Evolutionary conservation across 2,329 filamentous ascomycete species (phyloP).

Genomic region (Geosmithia putterillii): DNA sequence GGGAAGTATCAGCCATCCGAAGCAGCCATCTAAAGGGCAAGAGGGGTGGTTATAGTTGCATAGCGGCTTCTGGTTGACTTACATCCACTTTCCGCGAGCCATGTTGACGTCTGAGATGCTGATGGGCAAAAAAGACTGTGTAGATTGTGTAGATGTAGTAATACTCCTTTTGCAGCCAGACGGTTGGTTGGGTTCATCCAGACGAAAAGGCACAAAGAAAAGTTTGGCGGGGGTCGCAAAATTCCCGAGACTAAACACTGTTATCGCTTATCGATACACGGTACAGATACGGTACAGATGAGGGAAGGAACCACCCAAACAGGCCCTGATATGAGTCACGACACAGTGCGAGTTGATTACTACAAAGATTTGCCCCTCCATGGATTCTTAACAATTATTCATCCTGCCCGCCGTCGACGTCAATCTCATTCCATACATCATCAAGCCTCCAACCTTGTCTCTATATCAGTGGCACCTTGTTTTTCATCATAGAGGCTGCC

Average conservation of each 20-base stretch:
- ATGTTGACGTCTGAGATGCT: constrained; percentile 36
- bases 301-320: neutral
- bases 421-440: neutral
- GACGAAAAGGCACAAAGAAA: constrained; percentile 3
- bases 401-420: neutral
- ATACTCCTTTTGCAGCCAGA: neutral
- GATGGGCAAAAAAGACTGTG: neutral
- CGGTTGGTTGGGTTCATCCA: neutral
- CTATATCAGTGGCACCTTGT: no score
- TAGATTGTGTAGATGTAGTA: neutral
- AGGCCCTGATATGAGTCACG: neutral
- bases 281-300: neutral
- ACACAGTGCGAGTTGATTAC: constrained; percentile 2
- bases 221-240: constrained; percentile 6
- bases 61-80: constrained; percentile 14
- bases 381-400: constrained; percentile 2
- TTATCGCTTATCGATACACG: constrained; percentile 4
- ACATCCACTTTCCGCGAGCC: constrained; percentile 64
- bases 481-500: neutral
- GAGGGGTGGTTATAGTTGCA: neutral
- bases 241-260: constrained; percentile 3
- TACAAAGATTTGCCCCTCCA: constrained; percentile 4
- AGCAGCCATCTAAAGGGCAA: neutral
- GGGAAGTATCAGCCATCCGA: neutral
- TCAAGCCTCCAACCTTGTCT: neutral